Base-by-base conservation (phyloP, 2,329 filamentous ascomycete species). In the Botrytis pseudocinerea region DNA sequence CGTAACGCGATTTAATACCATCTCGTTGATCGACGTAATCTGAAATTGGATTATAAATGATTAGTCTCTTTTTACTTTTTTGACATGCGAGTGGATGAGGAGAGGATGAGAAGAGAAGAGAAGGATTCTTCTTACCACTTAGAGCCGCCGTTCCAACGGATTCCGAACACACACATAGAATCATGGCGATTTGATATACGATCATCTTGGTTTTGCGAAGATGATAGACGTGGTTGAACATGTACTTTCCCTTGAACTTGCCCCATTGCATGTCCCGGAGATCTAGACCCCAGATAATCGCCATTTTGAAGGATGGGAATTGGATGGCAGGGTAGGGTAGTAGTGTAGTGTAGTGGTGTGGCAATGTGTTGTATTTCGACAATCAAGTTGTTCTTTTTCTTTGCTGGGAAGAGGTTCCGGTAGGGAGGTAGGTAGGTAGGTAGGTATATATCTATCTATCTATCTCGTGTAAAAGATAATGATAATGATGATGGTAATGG, bases 111-210 rank as follows among this genome's bases (percentile, higher is more conserved):
- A 60, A 28, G n/a, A 51, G 54, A 60, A 28, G n/a, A 46, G 44
- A 60, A n/a, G 35, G 42, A 32, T 38, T 76, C 78, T 60, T 82
- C 78, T 60, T 82, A 88, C 87, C 85, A 74, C 85, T 86, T 35
- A 89, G 78, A 4, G 85, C 85, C 4, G 86, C 86, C 1, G 87
- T 89, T 6, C 87, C 87, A 7, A 89, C 80, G 4, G 86, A 87
- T 77, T 89, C 87, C 4, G 86, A 88, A 40, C 86, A 83, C 22
- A 89, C 86, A 75, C 85, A 87, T 74, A 85, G 82, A 68, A 89
- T 87, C 86, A 89, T 86, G 74, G 87, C 87, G 72, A 85, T 81
- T 78, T 89, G 88, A 77, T 90, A 90, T 72, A 89, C 84, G 74
- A 88, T 85, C 83, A 90, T 89, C 77, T 88, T 89, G 14, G 85